Base-by-base conservation (phyloP, 495 filamentous ascomycete species). In the Tetracladium marchalianum region DNA sequence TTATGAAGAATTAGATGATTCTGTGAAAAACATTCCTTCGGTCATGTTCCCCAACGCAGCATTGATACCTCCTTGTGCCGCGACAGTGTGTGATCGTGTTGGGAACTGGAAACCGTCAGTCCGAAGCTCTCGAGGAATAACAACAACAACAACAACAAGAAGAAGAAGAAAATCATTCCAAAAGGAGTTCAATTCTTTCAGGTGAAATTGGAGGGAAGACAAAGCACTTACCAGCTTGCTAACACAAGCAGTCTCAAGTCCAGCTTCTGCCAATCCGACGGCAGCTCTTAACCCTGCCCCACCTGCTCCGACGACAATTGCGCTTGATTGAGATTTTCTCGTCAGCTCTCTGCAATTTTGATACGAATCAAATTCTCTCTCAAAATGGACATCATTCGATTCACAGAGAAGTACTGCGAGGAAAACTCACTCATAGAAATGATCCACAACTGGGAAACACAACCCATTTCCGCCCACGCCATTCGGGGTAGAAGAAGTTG, bases 21-120 rank as follows among this genome's bases (percentile, higher is more conserved):
- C 6, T 0, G 12, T 7, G 13, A 12, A 24, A 32, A 54, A n/a
- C n/a, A n/a, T n/a, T n/a, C 51, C 51, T 46, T 54, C 51, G 16
- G 47, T 51, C 55, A 57, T 57, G 35, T 57, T 57, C 8, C 55
- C 55, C 33, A 57, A 33, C 13, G 55, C 55, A 9, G 55, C 55
- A 44, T 57, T 57, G 35, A 57, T 57, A 8, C 55, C 55, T 7
- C 55, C 55, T 48, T 57, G 55, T 16, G 51, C 55, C 18, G 55
- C 55, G 10, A 57, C 55, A 0, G 55, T 57, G 15, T 57, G 51
- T 16, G 51, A 54, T 35, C 55, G 32, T 5, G 55, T 57, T 18
- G 55, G 55, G 35, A 57, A 57, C 48, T 56, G 31, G 3, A 43
- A 44, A 31, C 39, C 1, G 18, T 44, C 24, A 33, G 33, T 12